phyloP scores from a whole-genome alignment of 2,329 filamentous ascomycete species.

The Eutypella sp. region DNA sequence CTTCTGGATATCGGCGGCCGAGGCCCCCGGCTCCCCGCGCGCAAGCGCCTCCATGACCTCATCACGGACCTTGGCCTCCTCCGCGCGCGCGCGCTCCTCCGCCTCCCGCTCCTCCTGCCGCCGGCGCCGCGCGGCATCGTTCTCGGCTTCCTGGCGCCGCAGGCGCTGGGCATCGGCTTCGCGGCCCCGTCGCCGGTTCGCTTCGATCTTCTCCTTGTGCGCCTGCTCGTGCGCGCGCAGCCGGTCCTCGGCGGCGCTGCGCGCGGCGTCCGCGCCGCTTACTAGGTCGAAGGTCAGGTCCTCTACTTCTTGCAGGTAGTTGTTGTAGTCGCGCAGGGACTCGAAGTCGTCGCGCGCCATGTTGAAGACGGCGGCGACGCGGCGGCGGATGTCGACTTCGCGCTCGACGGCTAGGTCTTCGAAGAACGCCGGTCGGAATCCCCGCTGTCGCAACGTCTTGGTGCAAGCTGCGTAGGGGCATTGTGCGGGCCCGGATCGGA shows the following conservation, averaged over 20 bases:
- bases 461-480: slow-evolving; percentile 88
- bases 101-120: slow-evolving; percentile 60
- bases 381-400: slow-evolving; percentile 84
- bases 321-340: slow-evolving; percentile 75
- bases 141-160: slow-evolving; percentile 57
- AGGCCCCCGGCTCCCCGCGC: slow-evolving; percentile 47
- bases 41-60: slow-evolving; percentile 68
- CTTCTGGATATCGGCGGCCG: slow-evolving; percentile 53
- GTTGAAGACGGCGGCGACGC: slow-evolving; percentile 80
- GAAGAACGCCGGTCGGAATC: slow-evolving; percentile 86
- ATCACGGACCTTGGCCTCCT: slow-evolving; percentile 57
- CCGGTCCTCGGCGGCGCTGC: slow-evolving; percentile 38
- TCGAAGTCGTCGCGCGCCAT: slow-evolving; percentile 88
- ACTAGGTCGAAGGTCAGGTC: slow-evolving; percentile 86
- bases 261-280: slow-evolving; percentile 62
- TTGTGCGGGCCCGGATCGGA: slow-evolving; percentile 83
- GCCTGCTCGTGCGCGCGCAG: slow-evolving; percentile 62
- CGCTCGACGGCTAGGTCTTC: slow-evolving; percentile 82
- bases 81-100: slow-evolving; percentile 64
- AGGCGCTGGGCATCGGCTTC: slow-evolving; percentile 51
- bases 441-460: slow-evolving; percentile 77
- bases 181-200: slow-evolving; percentile 49
- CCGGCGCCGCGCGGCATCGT: slow-evolving; percentile 59
- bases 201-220: slow-evolving; percentile 65
- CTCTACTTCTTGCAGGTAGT: slow-evolving; percentile 92